Evolutionary conservation across 495 filamentous ascomycete species (phyloP).

Genomic region (Gamarada debralockiae): DNA sequence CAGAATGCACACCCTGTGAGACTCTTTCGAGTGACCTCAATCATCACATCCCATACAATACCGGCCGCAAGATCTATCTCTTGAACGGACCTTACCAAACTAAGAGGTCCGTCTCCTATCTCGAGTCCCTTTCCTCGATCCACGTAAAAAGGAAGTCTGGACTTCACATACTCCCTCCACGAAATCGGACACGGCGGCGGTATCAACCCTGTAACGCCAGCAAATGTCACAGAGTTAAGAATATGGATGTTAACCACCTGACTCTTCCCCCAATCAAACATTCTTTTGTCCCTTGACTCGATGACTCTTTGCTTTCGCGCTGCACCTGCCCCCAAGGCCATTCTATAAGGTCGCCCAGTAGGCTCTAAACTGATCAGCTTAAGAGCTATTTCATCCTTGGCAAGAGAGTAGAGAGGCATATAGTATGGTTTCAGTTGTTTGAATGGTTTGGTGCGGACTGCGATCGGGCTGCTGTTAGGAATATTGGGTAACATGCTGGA

Average conservation of each 20-base stretch:
- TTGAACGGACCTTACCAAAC: neutral
- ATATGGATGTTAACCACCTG: neutral
- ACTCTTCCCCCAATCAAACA: neutral
- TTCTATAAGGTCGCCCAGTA: too few species aligned
- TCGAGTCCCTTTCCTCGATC: neutral
- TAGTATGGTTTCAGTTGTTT: too few species aligned
- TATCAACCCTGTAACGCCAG: neutral
- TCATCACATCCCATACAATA: neutral
- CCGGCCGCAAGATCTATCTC: neutral
- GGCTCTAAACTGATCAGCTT: too few species aligned
- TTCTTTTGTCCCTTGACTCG: neutral
- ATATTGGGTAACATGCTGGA: too few species aligned
- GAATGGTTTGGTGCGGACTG: too few species aligned
- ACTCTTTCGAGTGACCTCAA: neutral
- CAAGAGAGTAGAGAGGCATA: too few species aligned
- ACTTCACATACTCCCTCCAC: too few species aligned
- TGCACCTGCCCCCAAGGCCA: neutral
- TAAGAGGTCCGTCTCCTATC: neutral
- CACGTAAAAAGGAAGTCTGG: too few species aligned
- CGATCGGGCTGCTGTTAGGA: too few species aligned
- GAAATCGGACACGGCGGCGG: neutral
- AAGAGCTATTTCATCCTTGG: too few species aligned
- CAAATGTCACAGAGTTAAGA: neutral
- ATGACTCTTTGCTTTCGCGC: neutral
- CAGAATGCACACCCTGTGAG: neutral